phyloP scores from a whole-genome alignment of 371 early-diverging fungal species.

The Circinella umbellata region DNA sequence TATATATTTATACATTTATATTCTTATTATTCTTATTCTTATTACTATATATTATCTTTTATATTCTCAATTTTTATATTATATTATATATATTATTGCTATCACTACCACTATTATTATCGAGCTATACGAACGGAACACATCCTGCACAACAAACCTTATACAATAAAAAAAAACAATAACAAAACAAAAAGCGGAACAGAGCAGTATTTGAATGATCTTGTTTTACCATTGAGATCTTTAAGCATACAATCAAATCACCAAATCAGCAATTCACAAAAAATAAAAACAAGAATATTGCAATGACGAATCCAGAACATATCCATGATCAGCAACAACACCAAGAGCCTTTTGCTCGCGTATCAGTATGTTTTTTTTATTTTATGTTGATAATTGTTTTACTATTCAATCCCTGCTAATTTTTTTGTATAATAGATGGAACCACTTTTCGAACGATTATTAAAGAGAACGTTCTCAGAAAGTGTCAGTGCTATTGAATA shows the following conservation, averaged over 20 bases:
- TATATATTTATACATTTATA: not conserved
- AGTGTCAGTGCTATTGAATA: slow-evolving; percentile 40
- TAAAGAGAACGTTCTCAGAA: slow-evolving; percentile 39
- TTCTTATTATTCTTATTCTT: not conserved
- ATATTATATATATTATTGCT: too few species aligned
- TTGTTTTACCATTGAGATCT: not conserved
- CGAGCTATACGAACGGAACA: too few species aligned
- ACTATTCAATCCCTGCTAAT: too few species aligned
- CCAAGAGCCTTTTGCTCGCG: slow-evolving; percentile 17
- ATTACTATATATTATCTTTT: not conserved
- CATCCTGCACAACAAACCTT: not conserved
- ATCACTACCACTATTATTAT: too few species aligned
- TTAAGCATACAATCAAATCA: too few species aligned
- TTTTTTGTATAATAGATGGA: slow-evolving; percentile 33
- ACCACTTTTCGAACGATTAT: slow-evolving; percentile 35
- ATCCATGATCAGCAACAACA: slow-evolving; percentile 13
- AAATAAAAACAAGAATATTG: not conserved
- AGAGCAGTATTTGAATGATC: not conserved
- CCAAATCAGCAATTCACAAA: too few species aligned
- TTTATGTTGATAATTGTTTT: too few species aligned
- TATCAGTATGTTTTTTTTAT: slow-evolving; percentile 13
- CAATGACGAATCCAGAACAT: slow-evolving; percentile 24
- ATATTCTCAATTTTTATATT: not conserved
- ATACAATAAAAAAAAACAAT: too few species aligned
- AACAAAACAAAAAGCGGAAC: too few species aligned